A percentile compares a stretch with the other conserved stretches of the same genome.
Evolutionary conservation across 2,329 filamentous ascomycete species (phyloP).

Genomic region (Calonectria fujianensis): DNA sequence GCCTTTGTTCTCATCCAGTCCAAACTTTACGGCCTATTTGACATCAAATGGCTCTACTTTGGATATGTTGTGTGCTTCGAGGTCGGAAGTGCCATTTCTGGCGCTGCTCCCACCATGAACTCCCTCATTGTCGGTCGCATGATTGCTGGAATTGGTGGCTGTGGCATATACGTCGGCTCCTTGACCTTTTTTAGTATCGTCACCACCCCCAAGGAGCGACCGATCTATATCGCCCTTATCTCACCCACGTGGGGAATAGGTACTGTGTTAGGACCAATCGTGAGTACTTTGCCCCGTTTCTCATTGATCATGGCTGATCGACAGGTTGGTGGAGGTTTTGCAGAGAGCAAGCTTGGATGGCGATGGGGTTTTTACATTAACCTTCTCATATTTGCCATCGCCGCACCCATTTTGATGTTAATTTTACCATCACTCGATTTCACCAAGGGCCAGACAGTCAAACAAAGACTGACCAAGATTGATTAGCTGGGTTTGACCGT

Average conservation of each 20-base stretch:
- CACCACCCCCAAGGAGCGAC: neutral
- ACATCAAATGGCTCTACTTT: conserved; percentile 8
- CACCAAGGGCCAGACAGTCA: neutral
- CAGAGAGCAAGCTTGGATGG: neutral
- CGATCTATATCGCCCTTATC: neutral
- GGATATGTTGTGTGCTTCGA: neutral
- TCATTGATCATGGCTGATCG: neutral
- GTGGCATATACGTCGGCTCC: neutral
- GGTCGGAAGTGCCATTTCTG: neutral
- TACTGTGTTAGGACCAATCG: neutral
- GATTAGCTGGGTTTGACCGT: neutral
- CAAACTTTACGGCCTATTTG: neutral
- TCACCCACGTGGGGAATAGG: neutral
- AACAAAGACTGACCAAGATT: neutral
- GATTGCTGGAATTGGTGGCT: neutral
- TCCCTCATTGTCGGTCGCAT: neutral
- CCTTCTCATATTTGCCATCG: neutral
- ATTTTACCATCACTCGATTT: neutral
- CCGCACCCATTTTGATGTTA: neutral
- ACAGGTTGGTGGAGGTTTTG: neutral
- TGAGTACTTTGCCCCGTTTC: neutral
- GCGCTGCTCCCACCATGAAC: neutral
- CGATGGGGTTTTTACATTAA: conserved; percentile 2
- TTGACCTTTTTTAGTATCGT: conserved; percentile 1
- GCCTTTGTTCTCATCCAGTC: conserved; percentile 2